A percentile compares a stretch with the other conserved stretches of the same genome.
Evolutionary conservation across 2,329 filamentous ascomycete genomes (phyloP).

Genomic region (Aspergillus sp.): DNA sequence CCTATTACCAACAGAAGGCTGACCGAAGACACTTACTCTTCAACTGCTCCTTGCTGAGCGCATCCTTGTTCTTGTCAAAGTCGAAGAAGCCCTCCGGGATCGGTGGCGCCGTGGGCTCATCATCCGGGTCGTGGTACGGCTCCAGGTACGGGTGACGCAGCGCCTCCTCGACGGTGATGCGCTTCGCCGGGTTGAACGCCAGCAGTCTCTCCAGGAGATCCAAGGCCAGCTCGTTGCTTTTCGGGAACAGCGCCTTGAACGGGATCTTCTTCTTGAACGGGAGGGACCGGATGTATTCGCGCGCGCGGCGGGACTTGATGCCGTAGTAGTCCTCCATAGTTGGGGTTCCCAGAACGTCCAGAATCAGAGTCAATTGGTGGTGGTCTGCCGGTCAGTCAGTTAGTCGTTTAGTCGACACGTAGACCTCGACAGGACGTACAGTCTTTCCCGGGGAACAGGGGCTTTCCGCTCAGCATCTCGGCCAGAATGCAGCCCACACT

Average conservation of each 20-base stretch:
- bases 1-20: background rate
- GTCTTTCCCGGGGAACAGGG: slow-evolving; percentile 96
- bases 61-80: slow-evolving; percentile 99
- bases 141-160: slow-evolving; percentile 97
- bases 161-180: slow-evolving; percentile 95
- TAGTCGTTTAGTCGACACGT: background rate
- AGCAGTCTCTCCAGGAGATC: slow-evolving; percentile 93
- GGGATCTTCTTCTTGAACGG: slow-evolving; percentile 99
- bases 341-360: slow-evolving; percentile 94
- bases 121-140: slow-evolving; percentile 97
- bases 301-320: slow-evolving; percentile 95
- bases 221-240: slow-evolving; percentile 95
- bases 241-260: slow-evolving; percentile 94
- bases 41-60: slow-evolving; percentile 94
- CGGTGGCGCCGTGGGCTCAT: slow-evolving; percentile 92
- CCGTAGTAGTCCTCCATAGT: slow-evolving; percentile 99
- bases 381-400: slow-evolving; percentile 62
- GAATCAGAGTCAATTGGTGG: slow-evolving; percentile 93
- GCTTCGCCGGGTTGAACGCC: slow-evolving; percentile 97
- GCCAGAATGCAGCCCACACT: slow-evolving; percentile 97
- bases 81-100: slow-evolving; percentile 99
- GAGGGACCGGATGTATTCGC: slow-evolving; percentile 96
- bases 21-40: slow-evolving; percentile 59
- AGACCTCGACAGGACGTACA: slow-evolving; percentile 58
- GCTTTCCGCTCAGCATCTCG: slow-evolving; percentile 98